Evolutionary conservation across 805 yeast genomes (phyloP).

Genomic region (Saccharomycopsis fibuligera): DNA sequence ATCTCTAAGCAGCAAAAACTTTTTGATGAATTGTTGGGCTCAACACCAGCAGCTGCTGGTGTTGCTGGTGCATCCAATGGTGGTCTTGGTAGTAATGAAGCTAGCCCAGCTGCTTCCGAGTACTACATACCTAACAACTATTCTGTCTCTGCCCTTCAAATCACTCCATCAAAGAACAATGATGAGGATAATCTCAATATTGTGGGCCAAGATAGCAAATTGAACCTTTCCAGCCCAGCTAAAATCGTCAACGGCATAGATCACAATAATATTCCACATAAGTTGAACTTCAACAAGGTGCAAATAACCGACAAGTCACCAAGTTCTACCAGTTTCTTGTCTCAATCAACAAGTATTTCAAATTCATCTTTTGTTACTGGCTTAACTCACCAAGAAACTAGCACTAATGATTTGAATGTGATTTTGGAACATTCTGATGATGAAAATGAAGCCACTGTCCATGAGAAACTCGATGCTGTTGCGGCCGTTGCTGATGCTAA

Average conservation of each 20-base stretch:
- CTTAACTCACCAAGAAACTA: slow-evolving; percentile 11
- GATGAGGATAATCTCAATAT: background rate
- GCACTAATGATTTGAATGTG: slow-evolving; percentile 5
- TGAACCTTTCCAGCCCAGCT: no score
- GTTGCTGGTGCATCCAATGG: no score
- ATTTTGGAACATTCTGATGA: background rate
- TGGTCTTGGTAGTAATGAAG: no score
- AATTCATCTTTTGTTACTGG: slow-evolving; percentile 12
- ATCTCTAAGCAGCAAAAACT: slow-evolving; percentile 9
- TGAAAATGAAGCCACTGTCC: background rate
- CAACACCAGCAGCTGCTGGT: slow-evolving; percentile 2
- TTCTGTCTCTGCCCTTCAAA: slow-evolving; percentile 12
- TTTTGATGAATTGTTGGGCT: slow-evolving; percentile 4
- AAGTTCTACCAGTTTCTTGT: background rate
- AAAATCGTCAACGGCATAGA: background rate
- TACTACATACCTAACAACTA: slow-evolving; percentile 19
- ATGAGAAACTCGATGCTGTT: background rate
- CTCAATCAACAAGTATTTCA: slow-evolving; percentile 2
- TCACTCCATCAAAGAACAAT: background rate
- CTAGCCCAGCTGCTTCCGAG: slow-evolving; percentile 1
- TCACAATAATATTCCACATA: background rate
- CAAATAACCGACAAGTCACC: background rate
- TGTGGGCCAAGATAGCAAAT: background rate
- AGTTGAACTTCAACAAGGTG: background rate
- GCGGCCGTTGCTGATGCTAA: background rate